Evolutionary conservation across 2,329 filamentous ascomycete genomes (phyloP).

Genomic region (Fusarium nodosum): DNA sequence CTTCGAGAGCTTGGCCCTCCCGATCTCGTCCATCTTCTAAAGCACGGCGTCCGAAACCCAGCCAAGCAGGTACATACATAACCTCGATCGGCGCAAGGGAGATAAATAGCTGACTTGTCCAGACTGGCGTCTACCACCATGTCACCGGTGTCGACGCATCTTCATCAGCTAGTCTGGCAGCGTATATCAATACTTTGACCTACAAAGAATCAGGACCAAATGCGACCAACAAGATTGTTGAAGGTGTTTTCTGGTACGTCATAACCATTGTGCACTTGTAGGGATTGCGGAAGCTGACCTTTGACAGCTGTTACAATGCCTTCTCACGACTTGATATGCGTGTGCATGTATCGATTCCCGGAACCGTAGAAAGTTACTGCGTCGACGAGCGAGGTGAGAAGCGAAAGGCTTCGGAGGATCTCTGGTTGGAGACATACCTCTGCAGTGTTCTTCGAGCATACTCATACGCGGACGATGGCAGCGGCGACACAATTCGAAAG

Average conservation of each 20-base stretch:
- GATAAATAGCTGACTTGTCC: conserved; percentile 39
- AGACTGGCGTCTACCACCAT: conserved; percentile 97
- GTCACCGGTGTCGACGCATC: conserved; percentile 97
- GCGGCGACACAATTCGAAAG: conserved; percentile 93
- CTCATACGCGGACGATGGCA: conserved; percentile 95
- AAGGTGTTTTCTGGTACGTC: conserved; percentile 90
- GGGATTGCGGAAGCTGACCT: conserved; percentile 43
- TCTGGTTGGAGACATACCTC: conserved; percentile 98
- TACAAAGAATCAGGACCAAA: conserved; percentile 86
- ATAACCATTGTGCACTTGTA: background rate
- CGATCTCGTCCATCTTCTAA: conserved; percentile 94
- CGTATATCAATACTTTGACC: conserved; percentile 98
- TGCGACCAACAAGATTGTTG: conserved; percentile 83
- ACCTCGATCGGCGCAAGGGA: conserved; percentile 29
- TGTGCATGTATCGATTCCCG: conserved; percentile 96
- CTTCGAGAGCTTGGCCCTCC: conserved; percentile 95
- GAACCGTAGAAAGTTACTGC: conserved; percentile 96
- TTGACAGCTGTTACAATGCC: conserved; percentile 89
- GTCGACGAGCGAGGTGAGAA: conserved; percentile 97
- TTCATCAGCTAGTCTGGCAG: conserved; percentile 94
- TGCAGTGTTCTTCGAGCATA: conserved; percentile 95
- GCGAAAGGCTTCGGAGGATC: conserved; percentile 88
- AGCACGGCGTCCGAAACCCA: conserved; percentile 72
- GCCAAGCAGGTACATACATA: conserved; percentile 66
- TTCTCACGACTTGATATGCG: conserved; percentile 99